These are phyloP conservation scores for Haematococcus sp. DNA, from an alignment of 139 green algal species.

Conservation along the genomic window DNA sequence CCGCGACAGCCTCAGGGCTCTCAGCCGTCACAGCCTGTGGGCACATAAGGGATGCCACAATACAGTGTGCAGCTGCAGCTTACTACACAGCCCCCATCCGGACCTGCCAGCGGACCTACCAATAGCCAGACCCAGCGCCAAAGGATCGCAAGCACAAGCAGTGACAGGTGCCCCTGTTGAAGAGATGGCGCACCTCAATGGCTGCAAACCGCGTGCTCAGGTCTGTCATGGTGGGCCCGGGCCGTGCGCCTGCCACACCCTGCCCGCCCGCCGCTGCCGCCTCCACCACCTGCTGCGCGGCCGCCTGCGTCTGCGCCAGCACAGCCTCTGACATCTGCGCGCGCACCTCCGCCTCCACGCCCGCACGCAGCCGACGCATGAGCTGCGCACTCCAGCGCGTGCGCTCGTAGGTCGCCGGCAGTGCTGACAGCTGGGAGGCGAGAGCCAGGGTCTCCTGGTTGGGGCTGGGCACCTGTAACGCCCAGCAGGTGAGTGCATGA, in stretches of 20 bases:
- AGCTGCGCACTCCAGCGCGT: not conserved
- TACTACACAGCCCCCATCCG: not conserved
- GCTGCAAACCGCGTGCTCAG: not conserved
- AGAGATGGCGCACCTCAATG: not conserved
- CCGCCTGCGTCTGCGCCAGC: not conserved
- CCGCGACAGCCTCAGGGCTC: too few relatives aligned
- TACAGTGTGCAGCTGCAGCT: not conserved
- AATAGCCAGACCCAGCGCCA: too few relatives aligned
- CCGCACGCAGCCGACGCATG: not conserved
- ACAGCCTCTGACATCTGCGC: not conserved
- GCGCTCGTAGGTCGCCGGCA: not conserved
- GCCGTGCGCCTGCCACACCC: not conserved
- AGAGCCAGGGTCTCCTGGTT: slow-evolving; percentile 1
- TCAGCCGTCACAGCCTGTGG: too few relatives aligned
- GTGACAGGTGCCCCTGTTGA: not conserved
- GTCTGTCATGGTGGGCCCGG: not conserved
- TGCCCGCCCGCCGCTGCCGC: not conserved
- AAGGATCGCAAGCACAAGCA: too few relatives aligned
- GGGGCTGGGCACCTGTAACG: not conserved
- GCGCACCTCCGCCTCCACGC: not conserved
- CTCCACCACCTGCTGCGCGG: not conserved
- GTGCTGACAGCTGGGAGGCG: not conserved
- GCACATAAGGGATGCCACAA: too few relatives aligned
- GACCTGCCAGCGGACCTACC: not conserved
- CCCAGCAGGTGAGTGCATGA: too few relatives aligned